Evolutionary conservation across 2,329 filamentous ascomycete genomes (phyloP), one percentile per base, ranked within the genome.

Genomic region (Phaeosphaeria sp.): DNA sequence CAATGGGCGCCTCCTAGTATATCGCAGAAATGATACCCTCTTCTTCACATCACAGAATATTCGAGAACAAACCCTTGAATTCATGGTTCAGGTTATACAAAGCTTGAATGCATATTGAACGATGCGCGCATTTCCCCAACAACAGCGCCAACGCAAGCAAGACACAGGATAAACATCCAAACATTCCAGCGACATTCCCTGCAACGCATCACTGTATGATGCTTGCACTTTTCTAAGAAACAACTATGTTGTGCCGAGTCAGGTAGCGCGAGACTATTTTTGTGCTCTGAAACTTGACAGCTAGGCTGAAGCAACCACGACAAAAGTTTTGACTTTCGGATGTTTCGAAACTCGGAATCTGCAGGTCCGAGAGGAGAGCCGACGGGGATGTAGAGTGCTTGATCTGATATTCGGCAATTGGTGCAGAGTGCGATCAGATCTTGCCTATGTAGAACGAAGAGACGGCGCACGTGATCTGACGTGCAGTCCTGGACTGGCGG

Each of bases 331-430:
- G 7, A 18, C 13, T 15, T 20, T 39, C 24, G 20, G 24, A 39
- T 49, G 52, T 55, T 55, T 55, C 46, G 52, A 55, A 18, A 27
- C 21, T 45, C n/a, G 9, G 20, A 22, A 39, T 47, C 15, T 39
- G 22, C n/a, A 20, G 21, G 25, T 7, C 39, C 48, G 53, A 39
- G 42, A 46, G 48, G 53, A 18, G 48, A 51, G 22, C 52, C 46
- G 52, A 39, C 17, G n/a, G 22, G 39, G 22, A 30, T 25, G n/a
- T 21, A 24, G 9, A 46, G 9, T 7, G 5, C 5, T 17, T 36
- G 6, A 13, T 36, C 30, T 36, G 11, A 7, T 6, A 13, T 13
- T 36, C 15, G 30, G 11, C 11, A 13, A 36, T 7, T 7, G 11
- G 11, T 6, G 30, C 3, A 13, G 11, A 36, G 30, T 36, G 30